phyloP scores from a whole-genome alignment of 1,139 yeast genomes.

The Ogataea hybrid region DNA sequence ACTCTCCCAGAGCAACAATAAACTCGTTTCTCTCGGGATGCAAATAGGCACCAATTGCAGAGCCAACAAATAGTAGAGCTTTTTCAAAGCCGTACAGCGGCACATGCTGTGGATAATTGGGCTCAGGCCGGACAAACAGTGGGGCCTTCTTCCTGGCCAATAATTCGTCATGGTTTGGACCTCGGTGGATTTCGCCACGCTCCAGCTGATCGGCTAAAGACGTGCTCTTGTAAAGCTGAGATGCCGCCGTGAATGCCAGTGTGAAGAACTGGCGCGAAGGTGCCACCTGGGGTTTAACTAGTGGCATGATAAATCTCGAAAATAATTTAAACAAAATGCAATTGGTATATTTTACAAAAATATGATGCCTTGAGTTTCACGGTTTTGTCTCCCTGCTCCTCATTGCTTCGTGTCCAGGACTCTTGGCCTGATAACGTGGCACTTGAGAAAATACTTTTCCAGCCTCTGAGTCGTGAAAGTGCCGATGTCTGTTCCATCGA shows the following conservation, averaged over 20 bases:
- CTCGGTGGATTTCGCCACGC: slow-evolving; percentile 46
- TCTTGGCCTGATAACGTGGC: slow-evolving; percentile 36
- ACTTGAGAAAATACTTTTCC: slow-evolving; percentile 21
- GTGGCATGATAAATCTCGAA: slow-evolving; percentile 6
- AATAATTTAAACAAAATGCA: neutral
- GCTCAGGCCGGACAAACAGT: slow-evolving; percentile 40
- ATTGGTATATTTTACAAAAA: too few relatives aligned
- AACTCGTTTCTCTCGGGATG: slow-evolving; percentile 81
- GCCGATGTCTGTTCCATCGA: slow-evolving; percentile 35
- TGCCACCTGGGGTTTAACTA: neutral
- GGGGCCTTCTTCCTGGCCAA: slow-evolving; percentile 26
- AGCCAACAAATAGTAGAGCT: slow-evolving; percentile 60
- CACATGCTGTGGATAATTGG: slow-evolving; percentile 76
- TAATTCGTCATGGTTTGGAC: slow-evolving; percentile 19
- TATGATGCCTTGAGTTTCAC: too few relatives aligned
- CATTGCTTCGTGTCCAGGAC: slow-evolving; percentile 33
- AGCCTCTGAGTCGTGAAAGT: slow-evolving; percentile 35
- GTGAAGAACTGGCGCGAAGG: slow-evolving; percentile 2
- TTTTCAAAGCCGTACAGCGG: slow-evolving; percentile 70
- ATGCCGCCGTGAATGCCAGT: slow-evolving; percentile 26
- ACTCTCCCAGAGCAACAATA: slow-evolving; percentile 94
- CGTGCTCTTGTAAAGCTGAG: neutral
- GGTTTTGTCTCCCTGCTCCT: neutral
- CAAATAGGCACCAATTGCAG: slow-evolving; percentile 78
- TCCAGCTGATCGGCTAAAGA: slow-evolving; percentile 59